Base-by-base conservation (phyloP, 2,329 filamentous ascomycete genomes). In the Cordyceps javanica region DNA sequence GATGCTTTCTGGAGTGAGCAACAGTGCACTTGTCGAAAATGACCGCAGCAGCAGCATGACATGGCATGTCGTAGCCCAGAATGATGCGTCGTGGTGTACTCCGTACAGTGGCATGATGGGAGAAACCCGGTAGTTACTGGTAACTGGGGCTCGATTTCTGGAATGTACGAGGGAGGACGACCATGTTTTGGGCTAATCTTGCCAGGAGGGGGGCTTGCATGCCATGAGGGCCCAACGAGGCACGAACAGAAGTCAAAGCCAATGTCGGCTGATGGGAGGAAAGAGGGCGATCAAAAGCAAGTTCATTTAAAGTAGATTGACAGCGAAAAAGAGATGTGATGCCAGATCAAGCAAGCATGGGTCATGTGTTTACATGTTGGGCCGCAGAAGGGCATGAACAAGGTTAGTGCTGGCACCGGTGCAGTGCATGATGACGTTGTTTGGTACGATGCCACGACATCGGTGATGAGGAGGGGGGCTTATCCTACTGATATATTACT, bases 371-470 rank as follows among this genome's bases (percentile, higher is more conserved):
- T 30, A n/a, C 11, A 30, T 21, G 36, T 42, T 53, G 19, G 34
- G 50, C 50, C 50, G 50, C 50, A 25, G 49, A 23, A 39, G 11
- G 19, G 13, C 32, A 28, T 3, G 13, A 25, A 16, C 25, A 41
- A 19, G 16, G 14, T 19, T 30, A 3, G 8, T 25, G 23, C 34
- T 28, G 3, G 14, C 21, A 19, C 36, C 42, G 50, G 50, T n/a
- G n/a, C 50, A 32, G 38, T 42, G 50, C 38, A 53, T 28, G 21
- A 13, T 53, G 50, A 53, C 50, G 49, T 50, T 38, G 32, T 39
- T 41, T 30, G 28, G 38, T 30, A n/a, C 38, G 48, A 38, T 32
- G 38, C 25, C 19, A 32, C 45, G 45, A 21, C 45, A n/a, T n/a
- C n/a, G n/a, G n/a, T n/a, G n/a, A 48, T 32, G 26, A 30, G 28